Percentiles rank a stretch among this genome's conserved stretches.
Conservation (phyloP, 257 asterid genomes). For the Rehmannia glutinosa region DNA sequence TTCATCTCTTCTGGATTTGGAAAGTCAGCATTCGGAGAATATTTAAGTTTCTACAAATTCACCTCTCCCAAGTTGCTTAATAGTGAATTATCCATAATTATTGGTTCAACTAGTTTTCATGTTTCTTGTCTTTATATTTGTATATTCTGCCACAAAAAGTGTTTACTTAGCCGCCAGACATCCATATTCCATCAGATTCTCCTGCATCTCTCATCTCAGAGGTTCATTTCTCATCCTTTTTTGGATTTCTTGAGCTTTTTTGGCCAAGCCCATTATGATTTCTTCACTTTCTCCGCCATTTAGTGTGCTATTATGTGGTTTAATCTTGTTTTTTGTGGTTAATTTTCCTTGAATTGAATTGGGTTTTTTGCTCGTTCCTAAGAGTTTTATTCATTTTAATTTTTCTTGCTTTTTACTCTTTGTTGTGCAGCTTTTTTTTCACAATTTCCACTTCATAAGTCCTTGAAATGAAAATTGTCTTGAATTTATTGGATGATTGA, state of each 20-base stretch:
- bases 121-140: background rate
- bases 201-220: background rate
- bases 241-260: conserved; percentile 1
- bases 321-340: background rate
- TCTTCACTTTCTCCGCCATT: conserved; percentile 12
- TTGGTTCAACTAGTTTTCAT: background rate
- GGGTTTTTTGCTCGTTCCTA: conserved; percentile 1
- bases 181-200: conserved; percentile 25
- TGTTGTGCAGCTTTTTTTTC: background rate
- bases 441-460: background rate
- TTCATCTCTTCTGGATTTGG: conserved; percentile 24
- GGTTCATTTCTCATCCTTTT: conserved; percentile 22
- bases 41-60: conserved; percentile 15
- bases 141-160: no score
- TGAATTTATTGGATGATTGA: no score
- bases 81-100: background rate
- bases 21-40: conserved; percentile 15
- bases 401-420: background rate
- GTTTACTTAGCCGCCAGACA: conserved; percentile 31
- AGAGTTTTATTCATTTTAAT: no score
- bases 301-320: conserved; percentile 8
- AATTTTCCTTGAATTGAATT: conserved; percentile 10
- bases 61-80: background rate
- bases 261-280: conserved; percentile 11
- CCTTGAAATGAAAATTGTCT: conserved; percentile 15